A percentile compares a stretch with the other conserved stretches of the same genome.
These are phyloP conservation scores for Hirschfeldia incana DNA, from an alignment of 345 rosid species.

Conservation along the genomic window DNA sequence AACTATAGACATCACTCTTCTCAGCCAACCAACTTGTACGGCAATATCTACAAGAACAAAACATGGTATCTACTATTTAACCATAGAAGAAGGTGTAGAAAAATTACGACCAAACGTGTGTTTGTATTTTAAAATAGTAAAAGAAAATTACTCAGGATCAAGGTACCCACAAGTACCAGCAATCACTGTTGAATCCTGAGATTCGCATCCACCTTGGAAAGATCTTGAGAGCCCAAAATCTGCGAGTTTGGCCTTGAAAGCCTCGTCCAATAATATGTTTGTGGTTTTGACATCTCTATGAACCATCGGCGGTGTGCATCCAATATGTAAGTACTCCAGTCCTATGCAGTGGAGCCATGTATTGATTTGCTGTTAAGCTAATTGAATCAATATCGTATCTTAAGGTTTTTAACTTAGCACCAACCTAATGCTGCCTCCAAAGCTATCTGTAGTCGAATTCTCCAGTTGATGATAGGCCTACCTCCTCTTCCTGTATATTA, in stretches of 20 bases:
- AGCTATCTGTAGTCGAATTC: not conserved
- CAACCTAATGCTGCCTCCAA: not conserved
- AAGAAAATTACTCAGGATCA: not conserved
- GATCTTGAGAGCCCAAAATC: not conserved
- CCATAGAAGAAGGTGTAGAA: not conserved
- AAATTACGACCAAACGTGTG: not conserved
- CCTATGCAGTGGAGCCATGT: not conserved
- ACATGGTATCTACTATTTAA: not conserved
- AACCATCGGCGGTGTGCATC: not conserved
- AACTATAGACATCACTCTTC: constrained; percentile 34
- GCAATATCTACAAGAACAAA: not conserved
- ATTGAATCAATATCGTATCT: not conserved
- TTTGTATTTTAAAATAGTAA: not conserved
- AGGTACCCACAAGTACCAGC: not conserved
- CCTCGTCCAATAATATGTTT: not conserved
- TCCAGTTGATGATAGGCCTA: not conserved
- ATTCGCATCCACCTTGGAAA: not conserved
- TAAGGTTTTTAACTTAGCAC: not conserved
- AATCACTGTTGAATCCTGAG: not conserved
- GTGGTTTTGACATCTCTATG: not conserved
- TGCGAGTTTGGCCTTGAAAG: not conserved
- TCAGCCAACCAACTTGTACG: not conserved
- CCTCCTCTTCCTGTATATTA: not conserved
- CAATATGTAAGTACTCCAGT: not conserved
- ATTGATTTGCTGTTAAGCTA: not conserved